phyloP scores from a whole-genome alignment of 2,329 filamentous ascomycete genomes.

The Dothideomycetidae sp. region DNA sequence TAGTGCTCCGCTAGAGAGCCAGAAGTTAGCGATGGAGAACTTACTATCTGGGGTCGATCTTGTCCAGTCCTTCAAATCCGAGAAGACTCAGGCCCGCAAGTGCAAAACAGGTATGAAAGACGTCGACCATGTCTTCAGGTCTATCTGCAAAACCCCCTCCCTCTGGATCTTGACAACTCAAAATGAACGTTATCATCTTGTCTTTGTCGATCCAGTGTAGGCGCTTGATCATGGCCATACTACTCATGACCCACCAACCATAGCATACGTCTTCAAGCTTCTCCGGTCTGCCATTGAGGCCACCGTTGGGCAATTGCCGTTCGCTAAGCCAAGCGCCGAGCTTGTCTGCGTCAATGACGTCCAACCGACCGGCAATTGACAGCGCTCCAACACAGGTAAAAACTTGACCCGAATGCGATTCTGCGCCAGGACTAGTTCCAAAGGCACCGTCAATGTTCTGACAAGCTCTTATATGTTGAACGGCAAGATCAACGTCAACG shows the following conservation, averaged over 20 bases:
- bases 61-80: conserved; percentile 58
- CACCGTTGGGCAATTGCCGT: conserved; percentile 72
- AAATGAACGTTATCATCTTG: conserved; percentile 66
- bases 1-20: neutral
- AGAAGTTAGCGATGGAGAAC: too few relatives aligned
- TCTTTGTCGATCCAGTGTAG: conserved; percentile 86
- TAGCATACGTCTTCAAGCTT: conserved; percentile 97
- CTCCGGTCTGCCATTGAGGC: conserved; percentile 85
- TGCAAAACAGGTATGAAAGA: conserved; percentile 89
- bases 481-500: conserved; percentile 66
- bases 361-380: conserved; percentile 66
- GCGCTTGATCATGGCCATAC: conserved; percentile 73
- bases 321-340: conserved; percentile 86
- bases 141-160: conserved; percentile 77
- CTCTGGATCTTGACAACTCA: conserved; percentile 76
- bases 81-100: conserved; percentile 77
- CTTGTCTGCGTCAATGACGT: conserved; percentile 64
- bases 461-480: conserved; percentile 65
- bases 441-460: conserved; percentile 92
- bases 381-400: conserved; percentile 87
- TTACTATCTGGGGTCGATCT: conserved; percentile 80
- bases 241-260: conserved; percentile 96
- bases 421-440: conserved; percentile 74
- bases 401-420: conserved; percentile 90
- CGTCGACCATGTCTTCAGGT: conserved; percentile 89